Evolutionary conservation across 2,329 filamentous ascomycete genomes (phyloP), one percentile per base, ranked within the genome.

Genomic region (Bisporella sp.): DNA sequence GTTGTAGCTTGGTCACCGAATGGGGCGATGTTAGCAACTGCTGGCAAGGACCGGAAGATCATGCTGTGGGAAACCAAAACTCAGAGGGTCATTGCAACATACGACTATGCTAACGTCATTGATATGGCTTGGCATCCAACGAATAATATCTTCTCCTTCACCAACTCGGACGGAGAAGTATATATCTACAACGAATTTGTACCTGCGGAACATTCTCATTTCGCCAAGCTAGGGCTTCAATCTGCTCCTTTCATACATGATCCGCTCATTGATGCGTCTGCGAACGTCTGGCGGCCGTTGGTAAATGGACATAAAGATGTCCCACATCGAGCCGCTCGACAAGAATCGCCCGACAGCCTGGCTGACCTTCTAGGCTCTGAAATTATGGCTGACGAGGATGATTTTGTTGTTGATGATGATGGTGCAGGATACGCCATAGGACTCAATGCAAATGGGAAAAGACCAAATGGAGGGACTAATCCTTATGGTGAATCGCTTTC

Each of bases 321-420:
- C 11, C 73, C 77, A 48, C 72, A 67, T 55, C 69, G 73, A 41
- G 68, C 75, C 47, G 73, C 73, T 45, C 75, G 85, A 53, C 71
- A 74, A 54, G 81, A 78, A n/a, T 84, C 84, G 0, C 73, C 84
- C 1, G 87, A 90, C 54, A 90, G 88, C 40, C 73, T 95, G 2
- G 89, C 93, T 65, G 89, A 90, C 47, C 81, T 95, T n/a, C 75
- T 96, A 2, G 82, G 78, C 21, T 80, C 81, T 0, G 71, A 71
- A 12, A 65, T 78, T 62, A 68, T 69, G 46, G 71, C 64, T 9
- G 76, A 78, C 41, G 78, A 76, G 28, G 79, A 79, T 56, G 89
- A 89, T 56, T 99, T 97, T 65, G 88, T 99, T 1, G 83, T 90
- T 5, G 93, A 99, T 61, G 93, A 99, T 56, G 93, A 99, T 64